Percentiles rank a stretch among this genome's conserved stretches.
Conservation (phyloP, 148 eudicot species). For the Heliosperma pusillum region DNA sequence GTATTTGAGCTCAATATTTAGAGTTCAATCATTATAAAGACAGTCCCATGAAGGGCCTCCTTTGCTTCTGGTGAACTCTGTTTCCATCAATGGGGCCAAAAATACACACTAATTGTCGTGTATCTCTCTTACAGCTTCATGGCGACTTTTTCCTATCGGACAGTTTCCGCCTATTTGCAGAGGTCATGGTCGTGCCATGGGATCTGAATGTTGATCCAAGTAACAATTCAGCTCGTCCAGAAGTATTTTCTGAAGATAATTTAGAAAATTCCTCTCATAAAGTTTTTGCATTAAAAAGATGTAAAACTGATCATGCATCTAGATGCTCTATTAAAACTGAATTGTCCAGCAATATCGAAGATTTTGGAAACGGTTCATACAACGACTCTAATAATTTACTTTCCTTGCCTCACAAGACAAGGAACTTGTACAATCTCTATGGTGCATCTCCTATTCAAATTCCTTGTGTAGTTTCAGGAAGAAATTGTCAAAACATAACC, state of each 20-base stretch:
- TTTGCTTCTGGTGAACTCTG: not conserved
- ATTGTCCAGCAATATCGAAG: conserved; percentile 13
- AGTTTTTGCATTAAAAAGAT: conserved; percentile 48
- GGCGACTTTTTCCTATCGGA: conserved; percentile 37
- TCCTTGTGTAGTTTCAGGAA: conserved; percentile 41
- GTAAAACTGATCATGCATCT: conserved; percentile 41
- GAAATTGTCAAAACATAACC: conserved; percentile 19
- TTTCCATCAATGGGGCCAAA: not conserved
- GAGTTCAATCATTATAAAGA: not conserved
- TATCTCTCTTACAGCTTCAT: conserved; percentile 42
- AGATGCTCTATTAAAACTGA: conserved; percentile 22
- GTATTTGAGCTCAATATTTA: not conserved
- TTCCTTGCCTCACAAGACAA: conserved; percentile 25
- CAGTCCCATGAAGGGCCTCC: not conserved
- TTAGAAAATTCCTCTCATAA: conserved; percentile 23
- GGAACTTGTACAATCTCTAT: conserved; percentile 14
- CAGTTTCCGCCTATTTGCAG: conserved; percentile 55
- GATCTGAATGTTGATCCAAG: conserved; percentile 44
- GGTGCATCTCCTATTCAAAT: conserved; percentile 32
- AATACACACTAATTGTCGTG: conserved; percentile 1
- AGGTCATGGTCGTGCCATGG: conserved; percentile 73
- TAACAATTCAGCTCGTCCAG: conserved; percentile 21
- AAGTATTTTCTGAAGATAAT: conserved; percentile 18
- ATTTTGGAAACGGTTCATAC: conserved; percentile 23
- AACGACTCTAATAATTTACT: conserved; percentile 8